Conservation (phyloP, 257 asterid species). For the Solanum bukasovii region DNA sequence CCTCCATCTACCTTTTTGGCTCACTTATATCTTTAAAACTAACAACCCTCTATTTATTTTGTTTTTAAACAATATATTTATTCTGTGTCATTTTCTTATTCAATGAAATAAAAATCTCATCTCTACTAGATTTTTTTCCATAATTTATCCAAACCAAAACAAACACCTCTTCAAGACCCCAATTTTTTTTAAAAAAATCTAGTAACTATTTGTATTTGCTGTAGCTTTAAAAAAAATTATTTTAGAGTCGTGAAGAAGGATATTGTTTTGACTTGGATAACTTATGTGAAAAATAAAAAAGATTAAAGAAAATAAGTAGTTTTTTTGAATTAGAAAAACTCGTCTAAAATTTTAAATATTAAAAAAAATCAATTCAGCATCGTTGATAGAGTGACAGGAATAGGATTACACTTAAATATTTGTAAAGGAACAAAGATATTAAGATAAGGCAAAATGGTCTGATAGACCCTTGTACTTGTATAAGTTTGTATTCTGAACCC, state of each 20-base stretch:
- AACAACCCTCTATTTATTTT: neutral
- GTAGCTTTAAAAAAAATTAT: neutral
- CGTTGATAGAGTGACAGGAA: neutral
- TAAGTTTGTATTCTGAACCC: no score
- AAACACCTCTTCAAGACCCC: neutral
- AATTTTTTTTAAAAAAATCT: no score
- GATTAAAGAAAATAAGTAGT: neutral
- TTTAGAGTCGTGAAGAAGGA: neutral
- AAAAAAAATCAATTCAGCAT: neutral
- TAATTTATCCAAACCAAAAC: neutral
- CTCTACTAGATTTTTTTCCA: neutral
- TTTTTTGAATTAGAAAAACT: neutral
- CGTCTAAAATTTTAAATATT: neutral
- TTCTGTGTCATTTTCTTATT: neutral
- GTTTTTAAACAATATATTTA: neutral
- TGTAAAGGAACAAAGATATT: neutral
- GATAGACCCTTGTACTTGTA: no score
- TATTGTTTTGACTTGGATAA: neutral
- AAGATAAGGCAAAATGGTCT: neutral
- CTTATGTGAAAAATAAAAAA: neutral
- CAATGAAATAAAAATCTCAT: neutral
- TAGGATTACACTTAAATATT: neutral
- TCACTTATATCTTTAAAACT: neutral
- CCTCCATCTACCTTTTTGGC: neutral
- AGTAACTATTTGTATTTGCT: neutral